Conservation (phyloP, 179 eudicot species). For the Monotropa hypopitys region DNA sequence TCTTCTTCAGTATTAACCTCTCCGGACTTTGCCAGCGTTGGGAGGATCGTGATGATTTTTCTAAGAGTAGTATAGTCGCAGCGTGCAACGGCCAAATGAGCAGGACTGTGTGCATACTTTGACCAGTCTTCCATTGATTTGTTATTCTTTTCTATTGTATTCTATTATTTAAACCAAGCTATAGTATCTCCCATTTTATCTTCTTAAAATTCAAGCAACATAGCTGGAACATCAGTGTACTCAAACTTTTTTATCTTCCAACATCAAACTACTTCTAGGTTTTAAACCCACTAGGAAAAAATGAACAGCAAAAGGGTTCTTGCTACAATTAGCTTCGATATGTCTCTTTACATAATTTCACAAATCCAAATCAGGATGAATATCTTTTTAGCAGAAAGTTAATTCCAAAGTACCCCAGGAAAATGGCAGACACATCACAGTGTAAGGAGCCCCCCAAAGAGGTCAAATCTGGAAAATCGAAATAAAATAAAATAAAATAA, state of each 20-base stretch:
- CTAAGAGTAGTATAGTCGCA: conserved; percentile 46
- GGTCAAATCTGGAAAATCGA: conserved; percentile 4
- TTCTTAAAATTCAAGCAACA: background rate
- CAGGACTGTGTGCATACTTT: conserved; percentile 60
- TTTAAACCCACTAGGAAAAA: background rate
- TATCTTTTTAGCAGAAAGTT: background rate
- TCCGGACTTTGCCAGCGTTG: conserved; percentile 59
- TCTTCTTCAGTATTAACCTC: conserved; percentile 61
- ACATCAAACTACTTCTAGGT: background rate
- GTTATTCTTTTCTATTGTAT: too few species aligned
- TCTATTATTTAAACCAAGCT: conserved; percentile 11
- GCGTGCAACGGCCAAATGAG: conserved; percentile 53
- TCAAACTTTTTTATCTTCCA: background rate
- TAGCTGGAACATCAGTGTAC: conserved; percentile 1
- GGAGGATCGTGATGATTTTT: conserved; percentile 42
- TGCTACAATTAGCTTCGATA: background rate
- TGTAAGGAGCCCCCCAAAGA: background rate
- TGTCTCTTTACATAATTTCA: background rate
- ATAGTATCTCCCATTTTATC: conserved; percentile 16
- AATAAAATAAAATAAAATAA: background rate
- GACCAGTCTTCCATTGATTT: conserved; percentile 66
- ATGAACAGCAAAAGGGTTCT: background rate
- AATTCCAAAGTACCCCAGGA: background rate
- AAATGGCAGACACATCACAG: background rate
- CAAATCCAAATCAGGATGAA: conserved; percentile 1